These are phyloP conservation scores for Drosera spatulata DNA, from an alignment of 179 eudicot genomes.

Conservation along the genomic window DNA sequence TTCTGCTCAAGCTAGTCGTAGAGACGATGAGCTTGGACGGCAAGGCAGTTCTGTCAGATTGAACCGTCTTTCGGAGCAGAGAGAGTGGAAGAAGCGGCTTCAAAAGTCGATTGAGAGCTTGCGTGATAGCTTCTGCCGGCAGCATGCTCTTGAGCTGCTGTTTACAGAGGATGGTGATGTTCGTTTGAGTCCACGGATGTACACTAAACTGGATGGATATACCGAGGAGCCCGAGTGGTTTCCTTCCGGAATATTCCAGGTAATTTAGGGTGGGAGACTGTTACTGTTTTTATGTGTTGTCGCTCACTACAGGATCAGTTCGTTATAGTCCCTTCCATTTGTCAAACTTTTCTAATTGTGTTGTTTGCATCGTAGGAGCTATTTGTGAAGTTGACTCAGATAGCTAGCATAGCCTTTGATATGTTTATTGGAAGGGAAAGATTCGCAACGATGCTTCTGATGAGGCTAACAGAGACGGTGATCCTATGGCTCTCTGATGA, in stretches of 20 bases:
- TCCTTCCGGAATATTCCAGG: conserved; percentile 92
- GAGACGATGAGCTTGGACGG: conserved; percentile 53
- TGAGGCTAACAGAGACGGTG: conserved; percentile 87
- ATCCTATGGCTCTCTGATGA: conserved; percentile 91
- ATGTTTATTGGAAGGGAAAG: conserved; percentile 84
- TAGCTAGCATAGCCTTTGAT: conserved; percentile 71
- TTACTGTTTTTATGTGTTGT: too few species aligned
- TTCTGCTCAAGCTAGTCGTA: conserved; percentile 32
- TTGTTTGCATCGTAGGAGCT: conserved; percentile 38
- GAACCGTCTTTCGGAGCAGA: conserved; percentile 79
- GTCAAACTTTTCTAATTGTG: too few species aligned
- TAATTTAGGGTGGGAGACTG: conserved; percentile 1
- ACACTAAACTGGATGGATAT: conserved; percentile 71
- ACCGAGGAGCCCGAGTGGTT: conserved; percentile 74
- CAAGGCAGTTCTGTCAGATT: conserved; percentile 56
- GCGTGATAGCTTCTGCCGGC: conserved; percentile 80
- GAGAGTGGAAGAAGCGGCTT: conserved; percentile 91
- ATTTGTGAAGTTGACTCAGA: conserved; percentile 45
- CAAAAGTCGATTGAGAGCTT: conserved; percentile 65
- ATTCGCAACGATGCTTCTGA: conserved; percentile 73
- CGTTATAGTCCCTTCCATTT: too few species aligned
- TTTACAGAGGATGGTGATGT: conserved; percentile 89
- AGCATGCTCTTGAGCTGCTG: conserved; percentile 86
- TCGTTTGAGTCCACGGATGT: conserved; percentile 74
- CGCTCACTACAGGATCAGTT: too few species aligned